Conservation (phyloP, 2,329 filamentous ascomycete genomes). For the Metarhizium guizhouense region DNA sequence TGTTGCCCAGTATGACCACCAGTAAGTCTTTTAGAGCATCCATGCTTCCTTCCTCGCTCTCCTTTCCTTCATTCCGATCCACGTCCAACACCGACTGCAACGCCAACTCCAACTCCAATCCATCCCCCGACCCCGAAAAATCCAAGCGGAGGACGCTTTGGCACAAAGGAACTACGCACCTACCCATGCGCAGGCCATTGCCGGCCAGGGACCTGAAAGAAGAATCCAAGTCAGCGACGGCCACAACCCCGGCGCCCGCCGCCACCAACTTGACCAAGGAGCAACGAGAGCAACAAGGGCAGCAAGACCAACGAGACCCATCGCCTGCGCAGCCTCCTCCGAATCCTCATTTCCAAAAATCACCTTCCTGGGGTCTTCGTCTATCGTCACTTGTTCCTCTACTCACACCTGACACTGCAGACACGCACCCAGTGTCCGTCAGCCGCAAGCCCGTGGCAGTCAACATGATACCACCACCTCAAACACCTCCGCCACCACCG, state of each 20-base stretch:
- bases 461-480: slow-evolving; percentile 4
- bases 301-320: slow-evolving; percentile 1
- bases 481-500: slow-evolving; percentile 14
- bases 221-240: neutral
- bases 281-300: neutral
- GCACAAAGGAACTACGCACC: slow-evolving; percentile 13
- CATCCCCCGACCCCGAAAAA: slow-evolving; percentile 3
- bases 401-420: slow-evolving; percentile 26
- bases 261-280: slow-evolving; percentile 2
- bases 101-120: slow-evolving; percentile 8
- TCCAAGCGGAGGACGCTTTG: slow-evolving; percentile 11
- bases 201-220: neutral
- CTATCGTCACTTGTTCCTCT: slow-evolving; percentile 27
- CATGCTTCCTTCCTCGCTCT: slow-evolving; percentile 26
- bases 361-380: slow-evolving; percentile 27
- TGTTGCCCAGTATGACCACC: slow-evolving; percentile 34
- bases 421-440: slow-evolving; percentile 13
- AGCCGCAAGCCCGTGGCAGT: slow-evolving; percentile 16
- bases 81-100: too few relatives aligned
- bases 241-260: neutral
- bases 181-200: slow-evolving; percentile 5
- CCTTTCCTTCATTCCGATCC: slow-evolving; percentile 23
- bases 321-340: slow-evolving; percentile 12
- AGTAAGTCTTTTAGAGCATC: slow-evolving; percentile 34
- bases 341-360: slow-evolving; percentile 18